Percentiles rank a stretch among this genome's conserved stretches.
These are phyloP conservation scores for Heterobasidion annosum DNA, from an alignment of 1,284 basidiomycete genomes.

Conservation along the genomic window DNA sequence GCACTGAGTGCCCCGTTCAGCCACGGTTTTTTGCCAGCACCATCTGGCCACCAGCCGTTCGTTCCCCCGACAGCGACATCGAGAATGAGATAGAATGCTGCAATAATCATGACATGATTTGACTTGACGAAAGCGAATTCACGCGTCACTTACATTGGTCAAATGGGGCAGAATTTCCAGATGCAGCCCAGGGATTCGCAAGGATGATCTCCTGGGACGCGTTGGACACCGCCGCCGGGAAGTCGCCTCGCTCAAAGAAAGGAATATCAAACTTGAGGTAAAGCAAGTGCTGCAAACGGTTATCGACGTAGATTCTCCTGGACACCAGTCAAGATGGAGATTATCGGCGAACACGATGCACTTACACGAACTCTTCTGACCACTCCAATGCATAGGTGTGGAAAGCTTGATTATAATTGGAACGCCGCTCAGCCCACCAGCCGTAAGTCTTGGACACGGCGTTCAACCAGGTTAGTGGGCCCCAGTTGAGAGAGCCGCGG, in stretches of 20 bases:
- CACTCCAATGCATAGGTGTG: slow-evolving; percentile 80
- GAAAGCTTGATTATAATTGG: slow-evolving; percentile 60
- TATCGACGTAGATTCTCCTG: slow-evolving; percentile 71
- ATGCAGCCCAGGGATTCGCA: slow-evolving; percentile 58
- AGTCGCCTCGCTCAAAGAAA: slow-evolving; percentile 73
- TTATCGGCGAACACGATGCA: too few species aligned
- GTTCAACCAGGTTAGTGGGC: slow-evolving; percentile 65
- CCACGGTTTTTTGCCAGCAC: slow-evolving; percentile 70
- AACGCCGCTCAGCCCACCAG: slow-evolving; percentile 61
- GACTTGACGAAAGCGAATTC: background rate
- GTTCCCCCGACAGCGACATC: slow-evolving; percentile 75
- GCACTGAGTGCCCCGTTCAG: slow-evolving; percentile 46
- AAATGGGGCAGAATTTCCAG: slow-evolving; percentile 65
- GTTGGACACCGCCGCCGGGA: slow-evolving; percentile 68
- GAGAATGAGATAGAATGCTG: slow-evolving; percentile 69
- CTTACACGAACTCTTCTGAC: slow-evolving; percentile 66
- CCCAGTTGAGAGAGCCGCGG: slow-evolving; percentile 79
- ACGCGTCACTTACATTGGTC: slow-evolving; percentile 54
- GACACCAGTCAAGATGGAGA: too few species aligned
- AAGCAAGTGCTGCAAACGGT: slow-evolving; percentile 61
- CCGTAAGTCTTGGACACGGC: slow-evolving; percentile 70
- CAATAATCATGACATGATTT: background rate
- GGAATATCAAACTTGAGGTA: slow-evolving; percentile 55
- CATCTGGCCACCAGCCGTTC: slow-evolving; percentile 80
- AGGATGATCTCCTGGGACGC: slow-evolving; percentile 57